phyloP scores from a whole-genome alignment of 1,139 yeast species.

The Meyerozyma carpophila region DNA sequence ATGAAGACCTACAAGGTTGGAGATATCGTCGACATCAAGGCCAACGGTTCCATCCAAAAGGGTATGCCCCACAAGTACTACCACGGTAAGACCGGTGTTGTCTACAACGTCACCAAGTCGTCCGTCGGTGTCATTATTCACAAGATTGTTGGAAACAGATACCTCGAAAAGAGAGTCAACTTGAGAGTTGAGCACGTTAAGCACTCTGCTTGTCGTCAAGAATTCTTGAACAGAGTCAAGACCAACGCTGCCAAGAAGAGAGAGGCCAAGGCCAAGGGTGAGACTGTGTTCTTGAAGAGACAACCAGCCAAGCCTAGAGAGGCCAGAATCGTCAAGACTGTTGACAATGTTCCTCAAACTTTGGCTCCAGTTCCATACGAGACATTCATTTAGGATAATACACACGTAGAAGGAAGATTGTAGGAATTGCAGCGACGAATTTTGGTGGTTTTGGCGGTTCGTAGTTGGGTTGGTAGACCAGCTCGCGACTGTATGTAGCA shows the following conservation, averaged over 20 bases:
- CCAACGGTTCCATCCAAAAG: conserved; percentile 98
- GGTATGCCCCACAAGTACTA: conserved; percentile 99
- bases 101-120: conserved; percentile 97
- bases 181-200: conserved; percentile 97
- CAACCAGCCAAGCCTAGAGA: conserved; percentile 98
- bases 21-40: conserved; percentile 98
- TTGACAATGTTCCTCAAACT: conserved; percentile 86
- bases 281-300: conserved; percentile 90
- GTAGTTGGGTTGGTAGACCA: no score
- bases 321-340: conserved; percentile 74
- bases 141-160: conserved; percentile 99
- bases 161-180: conserved; percentile 97
- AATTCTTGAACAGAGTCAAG: conserved; percentile 97
- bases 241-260: conserved; percentile 87
- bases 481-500: neutral
- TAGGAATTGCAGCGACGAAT: no score
- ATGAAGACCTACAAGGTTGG: conserved; percentile 97
- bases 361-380: conserved; percentile 99
- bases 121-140: conserved; percentile 97
- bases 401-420: neutral
- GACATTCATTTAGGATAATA: conserved; percentile 76
- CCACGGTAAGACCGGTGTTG: conserved; percentile 99
- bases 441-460: no score
- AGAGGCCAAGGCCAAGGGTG: conserved; percentile 96
- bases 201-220: conserved; percentile 99